Evolutionary conservation across 1,139 yeast species (phyloP).

Genomic region (Candida labiduridarum): DNA sequence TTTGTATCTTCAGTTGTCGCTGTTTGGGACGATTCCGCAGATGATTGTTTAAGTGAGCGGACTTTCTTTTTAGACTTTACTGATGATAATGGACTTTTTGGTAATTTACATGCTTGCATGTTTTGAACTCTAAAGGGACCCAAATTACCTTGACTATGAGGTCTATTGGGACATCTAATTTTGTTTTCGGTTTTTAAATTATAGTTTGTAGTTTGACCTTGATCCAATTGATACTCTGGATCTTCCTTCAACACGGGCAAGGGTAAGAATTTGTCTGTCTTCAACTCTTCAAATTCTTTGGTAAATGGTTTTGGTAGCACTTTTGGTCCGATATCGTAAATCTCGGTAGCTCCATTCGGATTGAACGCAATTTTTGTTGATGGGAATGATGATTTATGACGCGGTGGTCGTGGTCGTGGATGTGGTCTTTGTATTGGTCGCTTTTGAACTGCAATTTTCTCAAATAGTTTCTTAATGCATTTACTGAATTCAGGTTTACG

Average conservation of each 20-base stretch:
- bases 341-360: constrained; percentile 10
- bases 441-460: not conserved
- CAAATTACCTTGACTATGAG: constrained; percentile 9
- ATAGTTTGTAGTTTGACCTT: constrained; percentile 11
- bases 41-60: not conserved
- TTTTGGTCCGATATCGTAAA: constrained; percentile 16
- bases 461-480: not conserved
- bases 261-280: constrained; percentile 13
- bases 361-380: not conserved
- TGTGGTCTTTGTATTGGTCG: not conserved
- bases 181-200: not conserved
- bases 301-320: constrained; percentile 18
- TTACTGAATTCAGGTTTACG: constrained; percentile 1
- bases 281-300: constrained; percentile 13
- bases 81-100: constrained; percentile 1
- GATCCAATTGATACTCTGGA: constrained; percentile 11
- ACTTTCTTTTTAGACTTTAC: not conserved
- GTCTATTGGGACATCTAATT: constrained; percentile 12
- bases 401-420: not conserved
- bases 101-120: not conserved
- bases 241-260: constrained; percentile 10
- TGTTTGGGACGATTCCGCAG: not conserved
- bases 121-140: constrained; percentile 7
- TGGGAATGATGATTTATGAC: not conserved
- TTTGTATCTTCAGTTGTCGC: not conserved